Evolutionary conservation across 345 rosid species (phyloP), one percentile per base, ranked within the genome.

Genomic region (Brassica carinata): DNA sequence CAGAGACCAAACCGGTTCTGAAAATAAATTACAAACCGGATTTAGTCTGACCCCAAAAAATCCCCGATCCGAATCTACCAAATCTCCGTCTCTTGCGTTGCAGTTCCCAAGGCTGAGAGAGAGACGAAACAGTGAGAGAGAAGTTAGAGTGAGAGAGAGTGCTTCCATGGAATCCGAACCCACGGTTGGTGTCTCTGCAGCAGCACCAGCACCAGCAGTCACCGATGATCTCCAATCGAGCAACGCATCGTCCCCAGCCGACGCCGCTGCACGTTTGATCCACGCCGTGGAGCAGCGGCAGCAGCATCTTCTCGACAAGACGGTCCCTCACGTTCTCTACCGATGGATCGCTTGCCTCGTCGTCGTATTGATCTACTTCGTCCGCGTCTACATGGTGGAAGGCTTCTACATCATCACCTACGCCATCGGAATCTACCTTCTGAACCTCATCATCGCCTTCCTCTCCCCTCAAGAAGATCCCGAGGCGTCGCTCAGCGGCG

Each of bases 391-490:
- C 88, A 67, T 90, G 2, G 86, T 93, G 15, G 87, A 93, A 85
- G 99, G 98, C 4, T 95, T 89, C 86, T 91, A 93, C 87, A 86
- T 95, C 87, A 84, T 95, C 85, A 87, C 99, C 30, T 95, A 91
- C 84, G 99, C 87, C 15, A 86, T 93, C 14, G 97, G 98, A 64
- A 93, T 95, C 86, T 95, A 93, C 85, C 77, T 93, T 87, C 84
- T 95, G 33, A 95, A 90, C 67, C 92, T 93, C 69, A 86, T 95
- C 78, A 91, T 96, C 40, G 97, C 92, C 4, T 96, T 96, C 73
- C 86, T 96, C 10, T 93, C 99, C 43, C 99, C 99, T 64, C 98
- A 90, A 81, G 91, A 91, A 40, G 99, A 96, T 78, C 99, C 96
- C 4, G 98, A 92, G 85, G 77, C 83, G 48, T 81, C 84, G 17